Conservation (phyloP, 805 yeast species). For the Vanderwaltozyma yarrowii region DNA sequence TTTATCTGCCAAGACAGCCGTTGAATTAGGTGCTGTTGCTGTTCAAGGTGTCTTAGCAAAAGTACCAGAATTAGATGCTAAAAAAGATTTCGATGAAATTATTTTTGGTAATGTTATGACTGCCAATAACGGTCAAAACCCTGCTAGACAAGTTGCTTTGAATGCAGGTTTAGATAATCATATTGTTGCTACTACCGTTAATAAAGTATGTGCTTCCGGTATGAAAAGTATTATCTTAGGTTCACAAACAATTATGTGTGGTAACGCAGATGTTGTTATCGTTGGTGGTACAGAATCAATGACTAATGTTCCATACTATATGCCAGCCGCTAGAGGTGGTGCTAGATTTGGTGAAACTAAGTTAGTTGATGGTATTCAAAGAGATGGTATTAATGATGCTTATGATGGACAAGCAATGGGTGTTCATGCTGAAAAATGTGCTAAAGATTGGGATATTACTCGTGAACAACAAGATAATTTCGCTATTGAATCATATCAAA, state of each 20-base stretch:
- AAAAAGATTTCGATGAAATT: slow-evolving; percentile 71
- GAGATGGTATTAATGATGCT: slow-evolving; percentile 91
- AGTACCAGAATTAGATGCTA: slow-evolving; percentile 68
- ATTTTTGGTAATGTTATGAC: slow-evolving; percentile 87
- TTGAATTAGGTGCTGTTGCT: slow-evolving; percentile 87
- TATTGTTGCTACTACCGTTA: slow-evolving; percentile 80
- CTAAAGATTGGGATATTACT: slow-evolving; percentile 62
- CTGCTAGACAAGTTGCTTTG: slow-evolving; percentile 95
- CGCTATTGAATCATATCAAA: slow-evolving; percentile 76
- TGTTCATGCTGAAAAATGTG: slow-evolving; percentile 94
- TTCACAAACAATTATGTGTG: slow-evolving; percentile 82
- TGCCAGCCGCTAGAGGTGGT: slow-evolving; percentile 79
- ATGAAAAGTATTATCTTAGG: slow-evolving; percentile 84
- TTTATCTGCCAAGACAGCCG: slow-evolving; percentile 61
- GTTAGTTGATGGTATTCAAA: slow-evolving; percentile 79
- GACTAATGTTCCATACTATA: slow-evolving; percentile 91
- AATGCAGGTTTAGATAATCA: slow-evolving; percentile 76
- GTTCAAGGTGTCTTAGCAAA: slow-evolving; percentile 79
- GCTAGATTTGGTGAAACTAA: slow-evolving; percentile 78
- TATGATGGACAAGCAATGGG: slow-evolving; percentile 90
- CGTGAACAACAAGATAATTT: slow-evolving; percentile 86
- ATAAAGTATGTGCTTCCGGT: slow-evolving; percentile 97
- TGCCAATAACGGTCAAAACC: slow-evolving; percentile 94
- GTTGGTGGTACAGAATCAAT: slow-evolving; percentile 98
- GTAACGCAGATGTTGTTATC: slow-evolving; percentile 83